phyloP scores from a whole-genome alignment of 176 grass and related monocot species.

The Avena atlantica region DNA sequence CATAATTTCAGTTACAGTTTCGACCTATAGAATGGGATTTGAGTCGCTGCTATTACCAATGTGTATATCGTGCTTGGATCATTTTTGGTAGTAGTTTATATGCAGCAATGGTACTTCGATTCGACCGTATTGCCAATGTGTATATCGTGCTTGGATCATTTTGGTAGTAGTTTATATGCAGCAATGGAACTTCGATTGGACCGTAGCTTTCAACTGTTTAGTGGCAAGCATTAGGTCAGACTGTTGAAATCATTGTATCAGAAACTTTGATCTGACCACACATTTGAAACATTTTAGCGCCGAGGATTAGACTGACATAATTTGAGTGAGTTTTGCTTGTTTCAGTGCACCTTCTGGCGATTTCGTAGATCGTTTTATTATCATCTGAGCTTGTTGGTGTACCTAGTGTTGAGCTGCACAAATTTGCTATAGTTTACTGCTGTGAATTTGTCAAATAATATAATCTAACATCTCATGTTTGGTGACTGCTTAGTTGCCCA shows the following conservation, averaged over 20 bases:
- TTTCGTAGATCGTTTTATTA: background rate
- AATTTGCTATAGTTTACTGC: background rate
- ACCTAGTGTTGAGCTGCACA: background rate
- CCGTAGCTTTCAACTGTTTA: background rate
- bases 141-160: background rate
- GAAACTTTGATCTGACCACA: background rate
- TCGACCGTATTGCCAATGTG: background rate
- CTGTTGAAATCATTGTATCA: background rate
- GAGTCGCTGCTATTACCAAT: background rate
- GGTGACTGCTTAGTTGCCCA: background rate
- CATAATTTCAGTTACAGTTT: background rate
- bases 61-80: background rate
- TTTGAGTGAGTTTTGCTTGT: slow-evolving; percentile 26
- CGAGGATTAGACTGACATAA: background rate
- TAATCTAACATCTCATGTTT: background rate
- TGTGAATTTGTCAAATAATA: background rate
- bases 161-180: background rate
- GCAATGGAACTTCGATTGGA: background rate
- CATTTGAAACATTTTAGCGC: background rate
- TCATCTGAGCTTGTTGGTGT: background rate
- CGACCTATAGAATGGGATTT: background rate
- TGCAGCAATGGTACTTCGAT: background rate
- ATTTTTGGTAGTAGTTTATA: slow-evolving; percentile 2
- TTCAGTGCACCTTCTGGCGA: background rate
- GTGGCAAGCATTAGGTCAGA: background rate